Evolutionary conservation across 805 yeast species (phyloP), one percentile per base, ranked within the genome.

Genomic region (Lipomyces kockii): DNA sequence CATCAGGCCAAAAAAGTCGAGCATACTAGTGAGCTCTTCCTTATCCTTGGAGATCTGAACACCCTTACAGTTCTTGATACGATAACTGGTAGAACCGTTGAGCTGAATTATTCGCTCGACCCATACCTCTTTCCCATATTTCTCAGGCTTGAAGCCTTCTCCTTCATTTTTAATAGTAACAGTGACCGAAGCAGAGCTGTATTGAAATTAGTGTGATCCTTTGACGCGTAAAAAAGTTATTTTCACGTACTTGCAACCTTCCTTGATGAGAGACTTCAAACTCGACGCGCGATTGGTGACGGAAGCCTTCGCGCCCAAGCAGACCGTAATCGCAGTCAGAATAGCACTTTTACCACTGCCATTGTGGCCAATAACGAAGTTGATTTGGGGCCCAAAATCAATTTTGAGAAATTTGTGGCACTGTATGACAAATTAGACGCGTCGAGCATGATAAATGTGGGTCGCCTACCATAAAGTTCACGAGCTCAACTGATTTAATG

Each of bases 291-390:
- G 85, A 74, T 89, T 90, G 0, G 99, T 94, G 60, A 87, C 91
- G 25, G 87, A 82, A 0, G 98, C 97, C 74, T 85, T 86, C 0
- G 98, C 98, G 1, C 89, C 94, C 20, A 95, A 79, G 0, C 97
- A 97, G 43, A 95, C 81, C 75, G 97, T 94, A 0, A 94, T 86
- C 0, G 97, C 98, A 68, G 97, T 91, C 3, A 95, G 93, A 74
- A 95, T 86, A 0, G 98, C 92, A 51, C 95, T 88, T 75, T 95
- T 95, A 6, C 99, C 99, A 0, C 97, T 86, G 46, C 99, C 99
- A 76, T 95, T 95, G 12, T 98, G 98, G 0, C 98, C 99, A 62
- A 95, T 89, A 66, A 95, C 90, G 88, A 95, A 86, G 76, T 95
- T 95, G 75, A 95, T 82, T 1, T 88, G 82, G 0, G 98, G 97